Evolutionary conservation across 441 rosid genomes (phyloP), one percentile per base, ranked within the genome.

Genomic region (Gossypium aridum): DNA sequence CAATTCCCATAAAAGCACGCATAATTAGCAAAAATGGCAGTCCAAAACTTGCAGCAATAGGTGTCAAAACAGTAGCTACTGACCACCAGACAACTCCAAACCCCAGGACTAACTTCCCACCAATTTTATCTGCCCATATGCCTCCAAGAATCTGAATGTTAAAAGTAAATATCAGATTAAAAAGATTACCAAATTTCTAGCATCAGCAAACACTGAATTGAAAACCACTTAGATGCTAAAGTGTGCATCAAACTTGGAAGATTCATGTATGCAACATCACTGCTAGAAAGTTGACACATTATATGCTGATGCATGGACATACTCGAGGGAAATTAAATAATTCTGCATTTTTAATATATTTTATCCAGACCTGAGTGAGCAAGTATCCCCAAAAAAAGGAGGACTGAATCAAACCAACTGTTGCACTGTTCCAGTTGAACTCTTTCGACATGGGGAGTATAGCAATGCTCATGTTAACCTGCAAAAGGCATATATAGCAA

Each of bases 381-480:
- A 95, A 85, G 80, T 92, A 95, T 45, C 99, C 99, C 99, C 99
- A 92, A 92, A 95, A 95, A 86, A 95, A 95, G 45, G 99, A 95
- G 75, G 99, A 95, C 85, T 91, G 99, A 78, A 95, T 95, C 82
- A 91, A 84, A 80, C 99, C 99, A 84, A 95, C 93, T 2, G 99
- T 95, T 75, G 99, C 91, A 82, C 97, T 92, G 83, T 87, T 91
- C 99, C 99, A 95, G 71, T 84, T 90, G 81, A 83, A 95, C 87
- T 95, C 91, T 85, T 89, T 79, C 31, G 98, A 95, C 99, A 95
- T 95, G 45, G 99, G 98, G 79, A 95, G 98, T 71, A 95, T 91
- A 17, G 99, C 99, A 83, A 92, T 92, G 89, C 99, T 95, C 98
- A 92, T 95, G 81, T 95, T 95, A 75, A 95, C 99, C 99, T 95